These are phyloP conservation scores for Xylaria grammica DNA, from an alignment of 495 filamentous ascomycete species.

Conservation along the genomic window DNA sequence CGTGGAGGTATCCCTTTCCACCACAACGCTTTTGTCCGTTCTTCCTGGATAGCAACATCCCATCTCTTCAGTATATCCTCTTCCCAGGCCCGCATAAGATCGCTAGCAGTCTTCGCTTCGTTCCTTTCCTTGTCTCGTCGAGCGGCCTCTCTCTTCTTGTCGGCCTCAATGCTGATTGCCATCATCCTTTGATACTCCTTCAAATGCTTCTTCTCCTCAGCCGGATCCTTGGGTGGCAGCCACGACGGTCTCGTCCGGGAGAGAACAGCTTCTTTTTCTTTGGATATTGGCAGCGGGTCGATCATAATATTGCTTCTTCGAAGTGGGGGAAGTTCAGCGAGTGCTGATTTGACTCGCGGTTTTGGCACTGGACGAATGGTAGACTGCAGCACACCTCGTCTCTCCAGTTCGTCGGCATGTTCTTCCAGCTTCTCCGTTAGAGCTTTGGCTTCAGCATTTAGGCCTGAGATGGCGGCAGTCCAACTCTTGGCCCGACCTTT, in stretches of 20 bases:
- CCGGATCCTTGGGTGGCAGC: conserved; percentile 92
- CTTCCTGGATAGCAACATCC: conserved; percentile 74
- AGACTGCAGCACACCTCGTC: conserved; percentile 32
- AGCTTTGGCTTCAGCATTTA: conserved; percentile 86
- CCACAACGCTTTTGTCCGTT: conserved; percentile 86
- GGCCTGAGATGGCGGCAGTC: conserved; percentile 74
- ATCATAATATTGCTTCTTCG: conserved; percentile 92
- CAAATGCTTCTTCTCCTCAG: conserved; percentile 89
- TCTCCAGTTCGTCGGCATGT: conserved; percentile 72
- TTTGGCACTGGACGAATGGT: conserved; percentile 46
- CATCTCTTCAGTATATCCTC: conserved; percentile 86
- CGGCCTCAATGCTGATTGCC: conserved; percentile 74
- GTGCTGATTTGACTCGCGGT: conserved; percentile 58
- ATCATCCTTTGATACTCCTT: conserved; percentile 96
- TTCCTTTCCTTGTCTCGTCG: conserved; percentile 52
- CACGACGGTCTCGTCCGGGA: conserved; percentile 91
- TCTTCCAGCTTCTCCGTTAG: conserved; percentile 88
- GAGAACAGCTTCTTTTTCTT: conserved; percentile 93
- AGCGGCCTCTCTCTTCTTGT: conserved; percentile 58
- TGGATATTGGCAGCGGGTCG: conserved; percentile 91
- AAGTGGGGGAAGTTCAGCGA: conserved; percentile 77
- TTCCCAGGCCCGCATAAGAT: conserved; percentile 82
- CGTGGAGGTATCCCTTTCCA: conserved; percentile 88
- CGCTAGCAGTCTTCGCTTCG: conserved; percentile 66
- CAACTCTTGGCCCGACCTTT: conserved; percentile 80